phyloP scores from a whole-genome alignment of 163 green algal species.

The Trebouxiophyceae sp. region DNA sequence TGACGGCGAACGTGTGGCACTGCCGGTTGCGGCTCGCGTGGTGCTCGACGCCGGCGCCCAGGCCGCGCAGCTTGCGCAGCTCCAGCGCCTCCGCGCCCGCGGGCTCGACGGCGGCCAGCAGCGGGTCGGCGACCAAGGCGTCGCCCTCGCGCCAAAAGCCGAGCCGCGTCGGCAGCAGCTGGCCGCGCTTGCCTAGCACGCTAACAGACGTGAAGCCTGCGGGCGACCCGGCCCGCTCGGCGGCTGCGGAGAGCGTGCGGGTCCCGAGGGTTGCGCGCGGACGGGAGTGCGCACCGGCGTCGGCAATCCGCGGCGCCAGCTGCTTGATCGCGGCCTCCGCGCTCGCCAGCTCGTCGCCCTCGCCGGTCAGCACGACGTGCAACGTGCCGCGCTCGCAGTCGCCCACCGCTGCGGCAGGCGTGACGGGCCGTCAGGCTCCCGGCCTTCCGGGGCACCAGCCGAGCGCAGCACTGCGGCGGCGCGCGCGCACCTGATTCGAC shows the following conservation, averaged over 20 bases:
- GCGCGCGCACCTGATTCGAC: conserved; percentile 18
- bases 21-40: conserved; percentile 74
- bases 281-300: too few species aligned
- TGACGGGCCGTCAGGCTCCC: too few species aligned
- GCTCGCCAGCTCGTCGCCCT: neutral
- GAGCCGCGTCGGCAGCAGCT: conserved; percentile 46
- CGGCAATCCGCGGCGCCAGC: too few species aligned
- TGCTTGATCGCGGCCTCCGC: too few species aligned
- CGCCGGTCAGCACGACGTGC: conserved; percentile 46
- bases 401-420: conserved; percentile 4
- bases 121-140: conserved; percentile 23
- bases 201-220: conserved; percentile 45
- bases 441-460: too few species aligned
- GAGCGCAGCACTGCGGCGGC: neutral
- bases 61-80: conserved; percentile 52
- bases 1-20: conserved; percentile 74
- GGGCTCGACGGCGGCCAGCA: conserved; percentile 53
- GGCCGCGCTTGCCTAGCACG: conserved; percentile 43
- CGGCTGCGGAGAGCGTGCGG: too few species aligned
- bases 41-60: conserved; percentile 34
- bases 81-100: conserved; percentile 55
- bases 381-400: conserved; percentile 35
- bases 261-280: too few species aligned
- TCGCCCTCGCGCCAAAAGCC: conserved; percentile 32
- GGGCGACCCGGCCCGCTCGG: neutral